A percentile compares a stretch with the other conserved stretches of the same genome.
Conservation (phyloP, 139 green algal genomes). For the Eudorina sp. region DNA sequence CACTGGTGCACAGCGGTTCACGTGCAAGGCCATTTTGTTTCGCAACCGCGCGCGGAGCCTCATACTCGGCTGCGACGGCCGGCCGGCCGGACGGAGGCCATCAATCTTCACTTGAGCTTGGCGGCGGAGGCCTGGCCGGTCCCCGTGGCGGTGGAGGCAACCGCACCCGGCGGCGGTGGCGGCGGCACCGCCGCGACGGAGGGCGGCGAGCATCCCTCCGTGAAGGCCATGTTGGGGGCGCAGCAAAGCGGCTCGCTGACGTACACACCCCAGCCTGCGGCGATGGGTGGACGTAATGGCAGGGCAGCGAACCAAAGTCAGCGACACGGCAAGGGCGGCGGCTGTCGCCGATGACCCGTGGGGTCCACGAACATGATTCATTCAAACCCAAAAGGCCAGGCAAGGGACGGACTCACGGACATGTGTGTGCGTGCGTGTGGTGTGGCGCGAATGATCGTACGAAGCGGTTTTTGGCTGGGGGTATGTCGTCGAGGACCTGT, state of each 20-base stretch:
- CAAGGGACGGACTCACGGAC: not conserved
- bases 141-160: not conserved
- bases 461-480: not conserved
- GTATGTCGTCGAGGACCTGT: not conserved
- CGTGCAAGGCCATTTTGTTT: too few relatives aligned
- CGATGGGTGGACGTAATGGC: not conserved
- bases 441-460: too few relatives aligned
- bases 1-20: too few relatives aligned
- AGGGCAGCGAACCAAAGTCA: not conserved
- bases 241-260: conserved; percentile 61
- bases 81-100: too few relatives aligned
- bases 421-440: not conserved
- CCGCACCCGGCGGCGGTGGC: not conserved
- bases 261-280: conserved; percentile 68
- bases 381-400: not conserved
- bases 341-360: not conserved
- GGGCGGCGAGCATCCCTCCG: conserved; percentile 35
- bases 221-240: conserved; percentile 58
- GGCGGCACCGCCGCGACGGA: not conserved
- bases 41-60: too few relatives aligned
- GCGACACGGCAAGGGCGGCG: too few relatives aligned
- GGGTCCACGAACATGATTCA: not conserved
- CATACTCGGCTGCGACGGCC: too few relatives aligned
- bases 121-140: not conserved
- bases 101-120: conserved; percentile 16